Base-by-base conservation (phyloP, 2,329 filamentous ascomycete species). In the Claviceps capensis region DNA sequence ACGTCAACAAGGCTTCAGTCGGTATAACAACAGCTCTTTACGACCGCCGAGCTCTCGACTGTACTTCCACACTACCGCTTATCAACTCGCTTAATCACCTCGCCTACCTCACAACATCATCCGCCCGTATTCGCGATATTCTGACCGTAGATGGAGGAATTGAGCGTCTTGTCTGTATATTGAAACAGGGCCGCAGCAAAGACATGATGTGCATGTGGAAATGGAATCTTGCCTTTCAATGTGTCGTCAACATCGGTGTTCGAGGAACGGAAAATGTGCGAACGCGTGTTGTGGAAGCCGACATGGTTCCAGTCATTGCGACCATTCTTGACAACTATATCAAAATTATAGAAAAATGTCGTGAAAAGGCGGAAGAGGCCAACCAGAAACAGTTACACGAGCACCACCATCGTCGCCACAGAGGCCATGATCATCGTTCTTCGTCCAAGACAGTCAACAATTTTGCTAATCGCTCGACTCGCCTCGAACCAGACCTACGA, bases 171-270 rank as follows among this genome's bases (percentile, higher is more conserved):
- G 88, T 98, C 66, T 96, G 89, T 78, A 96, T 98, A 64, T 80
- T 98, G 68, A 98, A 98, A 71, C 88, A 95, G 70, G 93, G 93
- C 57, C 80, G 93, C 65, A 96, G 88, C 72, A 94, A 90, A 70
- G 91, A 98, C 67, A 85, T 96, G 83, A 96, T 97, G 91, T 91
- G 96, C 68, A 95, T 95, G 87, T 98, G 93, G 93, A 97, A 97
- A 71, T 98, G 93, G 93, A 98, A 96, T 65, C 78, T 98, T 56
- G 93, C 93, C 50, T 98, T 98, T 68, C 93, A 97, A 70, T 98
- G 93, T 68, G 90, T 97, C 58, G 93, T 98, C 66, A 98, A 98
- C 69, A 97, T 98, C 64, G 93, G 93, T 53, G 91, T 98, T 54
- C 82, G 93, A 60, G 93, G 93, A 54, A 96, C 93, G 13, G 93